Percentiles rank a stretch among this genome's conserved stretches.
Evolutionary conservation across 306 rosid species (phyloP).

Genomic region (Begonia peltatifolia): DNA sequence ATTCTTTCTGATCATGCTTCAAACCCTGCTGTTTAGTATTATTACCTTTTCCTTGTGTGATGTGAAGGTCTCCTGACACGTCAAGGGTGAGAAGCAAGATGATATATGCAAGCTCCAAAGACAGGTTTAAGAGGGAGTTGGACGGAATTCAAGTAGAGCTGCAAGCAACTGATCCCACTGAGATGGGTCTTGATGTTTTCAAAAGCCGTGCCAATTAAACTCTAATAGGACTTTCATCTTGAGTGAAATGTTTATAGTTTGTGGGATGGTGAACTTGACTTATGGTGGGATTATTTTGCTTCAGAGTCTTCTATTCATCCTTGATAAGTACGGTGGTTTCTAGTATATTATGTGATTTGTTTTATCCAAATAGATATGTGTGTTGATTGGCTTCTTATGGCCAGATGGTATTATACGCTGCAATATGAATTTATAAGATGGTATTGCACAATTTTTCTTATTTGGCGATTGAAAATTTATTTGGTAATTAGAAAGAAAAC

Average conservation of each 20-base stretch:
- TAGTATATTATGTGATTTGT: conserved; percentile 36
- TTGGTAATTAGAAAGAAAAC: too few relatives aligned
- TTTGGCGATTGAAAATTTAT: neutral
- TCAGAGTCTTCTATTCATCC: conserved; percentile 25
- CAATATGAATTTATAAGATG: conserved; percentile 14
- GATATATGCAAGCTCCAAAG: conserved; percentile 89
- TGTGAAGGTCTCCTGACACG: conserved; percentile 68
- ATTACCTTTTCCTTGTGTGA: conserved; percentile 6
- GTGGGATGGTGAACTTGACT: conserved; percentile 17
- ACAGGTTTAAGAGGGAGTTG: conserved; percentile 87
- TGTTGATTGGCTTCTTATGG: conserved; percentile 18
- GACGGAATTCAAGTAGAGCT: conserved; percentile 77
- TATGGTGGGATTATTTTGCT: conserved; percentile 18
- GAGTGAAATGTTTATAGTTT: conserved; percentile 28
- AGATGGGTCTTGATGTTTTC: conserved; percentile 70
- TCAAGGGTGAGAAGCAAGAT: conserved; percentile 83
- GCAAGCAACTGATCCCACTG: conserved; percentile 84
- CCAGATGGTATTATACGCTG: too few relatives aligned
- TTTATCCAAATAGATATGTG: conserved; percentile 20
- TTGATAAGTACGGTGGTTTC: conserved; percentile 22
- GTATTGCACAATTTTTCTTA: neutral
- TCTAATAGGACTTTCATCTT: conserved; percentile 19
- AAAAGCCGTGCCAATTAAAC: conserved; percentile 54
- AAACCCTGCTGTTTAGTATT: neutral
- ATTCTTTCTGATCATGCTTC: neutral